These are phyloP conservation scores for Ceratocystiopsis brevicomis DNA, from an alignment of 2,329 filamentous ascomycete species.

Conservation along the genomic window DNA sequence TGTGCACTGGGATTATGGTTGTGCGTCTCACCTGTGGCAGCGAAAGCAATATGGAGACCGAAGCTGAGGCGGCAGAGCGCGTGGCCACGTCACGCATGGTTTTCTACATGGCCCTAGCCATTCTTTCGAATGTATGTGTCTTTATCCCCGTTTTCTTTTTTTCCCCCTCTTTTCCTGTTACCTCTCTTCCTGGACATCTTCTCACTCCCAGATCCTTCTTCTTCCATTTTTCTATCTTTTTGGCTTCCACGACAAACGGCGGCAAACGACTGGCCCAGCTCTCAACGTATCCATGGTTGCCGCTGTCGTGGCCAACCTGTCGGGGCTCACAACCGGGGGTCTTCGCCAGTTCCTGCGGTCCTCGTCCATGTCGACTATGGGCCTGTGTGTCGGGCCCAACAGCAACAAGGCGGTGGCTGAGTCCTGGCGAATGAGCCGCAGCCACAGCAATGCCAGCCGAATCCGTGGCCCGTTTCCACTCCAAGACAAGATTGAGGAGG, in stretches of 20 bases:
- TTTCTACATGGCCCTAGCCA: slow-evolving; percentile 41
- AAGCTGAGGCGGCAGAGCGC: slow-evolving; percentile 39
- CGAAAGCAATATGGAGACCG: slow-evolving; percentile 30
- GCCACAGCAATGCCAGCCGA: slow-evolving; percentile 19
- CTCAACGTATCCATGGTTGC: slow-evolving; percentile 41
- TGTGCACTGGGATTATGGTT: slow-evolving; percentile 35
- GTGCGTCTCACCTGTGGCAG: slow-evolving; percentile 34
- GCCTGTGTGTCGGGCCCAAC: slow-evolving; percentile 22
- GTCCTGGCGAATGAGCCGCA: slow-evolving; percentile 11
- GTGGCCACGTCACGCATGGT: slow-evolving; percentile 50
- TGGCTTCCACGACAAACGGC: slow-evolving; percentile 20
- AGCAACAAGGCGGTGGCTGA: too few species aligned
- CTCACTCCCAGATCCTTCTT: slow-evolving; percentile 28
- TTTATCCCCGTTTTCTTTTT: neutral
- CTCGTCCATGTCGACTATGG: slow-evolving; percentile 37
- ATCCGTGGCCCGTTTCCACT: slow-evolving; percentile 7
- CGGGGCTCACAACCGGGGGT: slow-evolving; percentile 44
- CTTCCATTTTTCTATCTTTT: slow-evolving; percentile 45
- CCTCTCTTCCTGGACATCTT: neutral
- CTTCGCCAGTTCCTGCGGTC: slow-evolving; percentile 50
- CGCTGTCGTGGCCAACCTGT: slow-evolving; percentile 45
- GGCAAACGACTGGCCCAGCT: slow-evolving; percentile 17
- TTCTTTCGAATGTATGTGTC: slow-evolving; percentile 35
- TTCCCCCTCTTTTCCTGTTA: neutral
- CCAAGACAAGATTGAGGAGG: slow-evolving; percentile 13